Conservation (phyloP, 192 early-diverging fungal species). For the Coemansia sp. region DNA sequence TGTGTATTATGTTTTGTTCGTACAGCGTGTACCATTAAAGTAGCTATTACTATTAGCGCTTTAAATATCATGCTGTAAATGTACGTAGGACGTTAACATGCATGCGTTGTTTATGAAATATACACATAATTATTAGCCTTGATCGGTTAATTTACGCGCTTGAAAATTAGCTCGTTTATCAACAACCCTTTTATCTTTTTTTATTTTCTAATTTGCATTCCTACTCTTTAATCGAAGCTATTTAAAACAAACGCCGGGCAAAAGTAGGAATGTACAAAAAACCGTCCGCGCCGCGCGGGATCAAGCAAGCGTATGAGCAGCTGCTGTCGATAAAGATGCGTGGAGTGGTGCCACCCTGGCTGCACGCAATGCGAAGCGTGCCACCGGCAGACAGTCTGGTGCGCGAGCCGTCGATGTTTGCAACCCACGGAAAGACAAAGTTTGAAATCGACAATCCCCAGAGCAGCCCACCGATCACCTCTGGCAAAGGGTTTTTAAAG, state of each 20-base stretch:
- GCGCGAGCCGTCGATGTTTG: conserved; percentile 50
- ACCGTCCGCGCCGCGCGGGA: conserved; percentile 33
- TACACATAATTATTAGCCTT: not conserved
- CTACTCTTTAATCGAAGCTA: not conserved
- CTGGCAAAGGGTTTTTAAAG: conserved; percentile 5
- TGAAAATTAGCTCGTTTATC: not conserved
- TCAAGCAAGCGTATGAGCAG: conserved; percentile 40
- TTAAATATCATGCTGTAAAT: too few relatives aligned
- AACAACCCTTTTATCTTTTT: not conserved
- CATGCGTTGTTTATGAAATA: too few relatives aligned
- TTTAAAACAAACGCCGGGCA: not conserved
- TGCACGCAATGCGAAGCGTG: conserved; percentile 39
- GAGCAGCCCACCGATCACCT: not conserved
- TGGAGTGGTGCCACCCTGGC: conserved; percentile 47
- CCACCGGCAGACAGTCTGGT: conserved; percentile 52
- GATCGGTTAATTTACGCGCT: not conserved
- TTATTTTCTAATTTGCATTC: not conserved
- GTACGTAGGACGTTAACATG: too few relatives aligned
- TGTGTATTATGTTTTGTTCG: too few relatives aligned
- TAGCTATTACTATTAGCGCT: too few relatives aligned
- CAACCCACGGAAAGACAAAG: conserved; percentile 27
- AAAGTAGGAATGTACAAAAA: conserved; percentile 42
- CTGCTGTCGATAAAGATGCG: conserved; percentile 42
- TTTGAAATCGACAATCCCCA: conserved; percentile 30
- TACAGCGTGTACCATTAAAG: too few relatives aligned